Base-by-base conservation (phyloP, 148 eudicot genomes). In the Rhododendron griersonianum region DNA sequence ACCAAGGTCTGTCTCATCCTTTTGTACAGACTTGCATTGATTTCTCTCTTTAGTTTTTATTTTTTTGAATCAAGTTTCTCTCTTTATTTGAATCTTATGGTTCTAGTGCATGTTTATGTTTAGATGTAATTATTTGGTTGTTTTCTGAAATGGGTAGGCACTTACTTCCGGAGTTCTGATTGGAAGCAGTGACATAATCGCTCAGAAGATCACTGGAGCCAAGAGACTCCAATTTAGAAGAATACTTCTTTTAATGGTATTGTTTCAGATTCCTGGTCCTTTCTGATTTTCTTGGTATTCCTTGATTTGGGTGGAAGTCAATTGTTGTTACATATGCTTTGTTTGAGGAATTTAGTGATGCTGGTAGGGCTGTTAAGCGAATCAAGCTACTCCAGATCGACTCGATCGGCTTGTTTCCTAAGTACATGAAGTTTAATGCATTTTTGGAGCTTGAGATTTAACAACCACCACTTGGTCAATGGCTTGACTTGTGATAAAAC, bases 201-300 rank as follows among this genome's bases (percentile, higher is more conserved):
- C 95, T 67, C 95, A 93, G 88, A 93, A 91, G 88, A 89, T 93
- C 61, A 89, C 93, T 86, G 95, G 95, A 83, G 87, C 88, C 41
- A 93, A 90, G 84, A 91, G 81, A 86, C 77, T 93, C 84, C 93
- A 93, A 69, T 84, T 90, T 14, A 89, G 63, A 25, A 90, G 95
- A 86, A 75, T 89, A 55, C 84, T 89, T 88, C 93, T 93, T 35
- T 39, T 93, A 55, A 93, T 89, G 95, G 95, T 93, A 88, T 41
- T 86, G 45, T 77, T 85, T 84, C 57, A 47, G 67, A 76, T 47
- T 80, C 48, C 0, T 87, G 41, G 25, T 39, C 35, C 30, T 80
- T 7, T 53, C 16, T 37, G 25, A n/a, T 48, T 81, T 73, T 65
- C 61, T 80, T 79, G 45, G 4, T 67, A 25, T n/a, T 15, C 59